Evolutionary conservation across 2,329 filamentous ascomycete species (phyloP).

Genomic region (Phaeoacremonium minimum): DNA sequence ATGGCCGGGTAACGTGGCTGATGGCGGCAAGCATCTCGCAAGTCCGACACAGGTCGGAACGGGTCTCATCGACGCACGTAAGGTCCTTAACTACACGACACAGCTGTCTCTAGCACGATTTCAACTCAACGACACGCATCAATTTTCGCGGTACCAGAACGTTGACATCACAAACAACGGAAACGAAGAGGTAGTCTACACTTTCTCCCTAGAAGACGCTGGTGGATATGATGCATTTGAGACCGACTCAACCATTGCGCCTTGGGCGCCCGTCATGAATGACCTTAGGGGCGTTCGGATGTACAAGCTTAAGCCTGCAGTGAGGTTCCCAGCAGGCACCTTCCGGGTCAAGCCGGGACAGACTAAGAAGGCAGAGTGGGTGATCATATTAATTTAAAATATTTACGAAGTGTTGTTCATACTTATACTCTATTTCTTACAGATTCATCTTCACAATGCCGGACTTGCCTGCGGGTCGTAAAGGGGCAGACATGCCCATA

Average conservation of each 20-base stretch:
- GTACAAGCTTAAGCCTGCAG: not conserved
- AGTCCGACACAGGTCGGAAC: constrained; percentile 32
- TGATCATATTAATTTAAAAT: not conserved
- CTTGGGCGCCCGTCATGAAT: constrained; percentile 5
- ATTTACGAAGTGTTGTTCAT: no score
- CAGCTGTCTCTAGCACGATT: constrained; percentile 30
- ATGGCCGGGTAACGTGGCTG: constrained; percentile 18
- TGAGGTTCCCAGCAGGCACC: constrained; percentile 5
- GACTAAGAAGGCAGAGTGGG: not conserved
- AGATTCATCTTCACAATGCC: not conserved
- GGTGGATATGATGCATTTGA: constrained; percentile 27
- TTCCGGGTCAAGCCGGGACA: constrained; percentile 18
- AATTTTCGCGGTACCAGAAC: constrained; percentile 25
- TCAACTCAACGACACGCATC: constrained; percentile 37
- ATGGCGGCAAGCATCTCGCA: constrained; percentile 16
- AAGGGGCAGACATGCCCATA: constrained; percentile 22
- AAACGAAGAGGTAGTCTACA: constrained; percentile 26
- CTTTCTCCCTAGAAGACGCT: constrained; percentile 19
- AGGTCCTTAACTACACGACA: constrained; percentile 32
- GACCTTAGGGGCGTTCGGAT: not conserved
- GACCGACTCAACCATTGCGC: constrained; percentile 4
- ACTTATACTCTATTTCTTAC: no score
- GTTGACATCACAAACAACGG: constrained; percentile 31
- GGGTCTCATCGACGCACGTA: constrained; percentile 34
- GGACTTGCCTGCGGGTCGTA: constrained; percentile 13